These are phyloP conservation scores for Begonia peltatifolia DNA, from an alignment of 306 rosid genomes.

Conservation along the genomic window DNA sequence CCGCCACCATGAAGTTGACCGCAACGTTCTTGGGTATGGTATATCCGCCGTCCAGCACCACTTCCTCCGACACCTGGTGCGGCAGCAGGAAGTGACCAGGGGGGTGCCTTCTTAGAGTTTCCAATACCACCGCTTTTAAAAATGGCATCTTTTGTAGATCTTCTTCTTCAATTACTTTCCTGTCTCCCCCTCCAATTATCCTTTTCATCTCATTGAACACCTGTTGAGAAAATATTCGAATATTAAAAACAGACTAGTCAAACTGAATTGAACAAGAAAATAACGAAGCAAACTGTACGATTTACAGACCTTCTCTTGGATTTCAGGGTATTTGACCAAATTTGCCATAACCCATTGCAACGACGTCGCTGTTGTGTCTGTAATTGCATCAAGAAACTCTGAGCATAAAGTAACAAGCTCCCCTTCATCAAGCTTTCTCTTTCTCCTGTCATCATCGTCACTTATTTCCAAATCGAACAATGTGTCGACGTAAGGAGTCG, in stretches of 20 bases:
- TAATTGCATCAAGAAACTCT: not conserved
- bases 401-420: constrained; percentile 1
- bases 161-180: constrained; percentile 1
- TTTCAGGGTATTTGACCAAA: constrained; percentile 1
- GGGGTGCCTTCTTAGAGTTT: not conserved
- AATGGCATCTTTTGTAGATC: not conserved
- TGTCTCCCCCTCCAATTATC: not conserved
- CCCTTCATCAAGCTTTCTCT: not conserved
- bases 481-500: not conserved
- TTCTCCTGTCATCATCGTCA: not conserved
- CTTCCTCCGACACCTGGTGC: not conserved
- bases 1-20: constrained; percentile 10
- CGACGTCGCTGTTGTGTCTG: not conserved
- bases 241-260: too few species aligned
- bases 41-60: constrained; percentile 5
- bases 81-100: constrained; percentile 2
- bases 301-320: not conserved
- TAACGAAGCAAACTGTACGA: too few species aligned
- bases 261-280: too few species aligned
- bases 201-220: not conserved
- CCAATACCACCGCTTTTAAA: constrained; percentile 3
- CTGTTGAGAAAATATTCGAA: too few species aligned
- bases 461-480: constrained; percentile 2
- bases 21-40: constrained; percentile 1
- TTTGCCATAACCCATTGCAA: constrained; percentile 3